These are phyloP conservation scores for Elongisporangium prolatum DNA, from an alignment of 352 stramenopile genomes.

Conservation along the genomic window DNA sequence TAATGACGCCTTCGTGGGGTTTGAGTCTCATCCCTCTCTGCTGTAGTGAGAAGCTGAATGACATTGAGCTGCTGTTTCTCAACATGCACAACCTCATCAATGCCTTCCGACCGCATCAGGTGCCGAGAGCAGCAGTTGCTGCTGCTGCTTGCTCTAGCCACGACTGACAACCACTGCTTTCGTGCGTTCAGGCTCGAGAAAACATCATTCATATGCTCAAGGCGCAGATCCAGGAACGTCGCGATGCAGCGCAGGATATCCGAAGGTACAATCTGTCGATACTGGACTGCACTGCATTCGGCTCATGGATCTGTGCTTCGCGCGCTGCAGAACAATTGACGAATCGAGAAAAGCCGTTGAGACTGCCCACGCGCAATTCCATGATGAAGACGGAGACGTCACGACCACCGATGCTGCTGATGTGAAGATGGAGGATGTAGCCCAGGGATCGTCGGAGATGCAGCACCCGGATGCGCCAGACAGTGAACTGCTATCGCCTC, in stretches of 20 bases:
- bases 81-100: constrained; percentile 92
- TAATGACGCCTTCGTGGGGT: not conserved
- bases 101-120: constrained; percentile 79
- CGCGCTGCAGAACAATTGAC: constrained; percentile 63
- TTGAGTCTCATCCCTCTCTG: not conserved
- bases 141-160: not conserved
- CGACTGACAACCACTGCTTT: not conserved
- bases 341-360: constrained; percentile 58
- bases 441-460: constrained; percentile 8
- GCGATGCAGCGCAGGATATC: constrained; percentile 67
- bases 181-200: constrained; percentile 39
- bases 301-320: not conserved
- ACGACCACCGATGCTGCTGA: constrained; percentile 8
- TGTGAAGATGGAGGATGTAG: constrained; percentile 50
- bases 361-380: constrained; percentile 50
- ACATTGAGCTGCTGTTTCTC: constrained; percentile 82
- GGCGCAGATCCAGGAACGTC: constrained; percentile 69
- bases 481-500: constrained; percentile 12
- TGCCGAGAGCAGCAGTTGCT: constrained; percentile 1
- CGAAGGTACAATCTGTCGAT: constrained; percentile 29
- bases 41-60: constrained; percentile 83
- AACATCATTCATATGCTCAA: constrained; percentile 83
- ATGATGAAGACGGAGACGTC: constrained; percentile 43
- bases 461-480: constrained; percentile 8
- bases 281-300: not conserved